Conservation (phyloP, 2,329 filamentous ascomycete genomes). For the Colletotrichum graminicola region DNA sequence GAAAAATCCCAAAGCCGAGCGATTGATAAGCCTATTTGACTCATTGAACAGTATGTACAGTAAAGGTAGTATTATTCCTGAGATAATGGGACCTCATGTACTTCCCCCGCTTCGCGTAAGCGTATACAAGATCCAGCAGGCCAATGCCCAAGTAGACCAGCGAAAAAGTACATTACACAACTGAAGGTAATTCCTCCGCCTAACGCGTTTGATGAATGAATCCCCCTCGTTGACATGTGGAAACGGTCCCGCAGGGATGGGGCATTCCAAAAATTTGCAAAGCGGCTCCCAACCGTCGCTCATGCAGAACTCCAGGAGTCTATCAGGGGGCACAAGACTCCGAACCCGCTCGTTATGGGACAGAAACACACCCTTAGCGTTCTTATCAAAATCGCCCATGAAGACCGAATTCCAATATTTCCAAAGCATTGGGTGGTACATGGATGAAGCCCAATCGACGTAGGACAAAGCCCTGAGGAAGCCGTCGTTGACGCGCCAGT, state of each 20-base stretch:
- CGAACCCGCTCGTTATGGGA: constrained; percentile 32
- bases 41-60: no score
- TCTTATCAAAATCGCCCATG: constrained; percentile 69
- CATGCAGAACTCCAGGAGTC: constrained; percentile 35
- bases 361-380: constrained; percentile 46
- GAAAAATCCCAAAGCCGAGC: no score
- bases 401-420: constrained; percentile 79
- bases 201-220: not conserved
- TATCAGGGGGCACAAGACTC: constrained; percentile 1
- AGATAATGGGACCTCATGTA: no score
- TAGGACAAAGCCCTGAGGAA: constrained; percentile 45
- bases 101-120: not conserved
- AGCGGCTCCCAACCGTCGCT: constrained; percentile 59
- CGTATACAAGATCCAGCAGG: not conserved
- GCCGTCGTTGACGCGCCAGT: constrained; percentile 46
- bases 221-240: constrained; percentile 49
- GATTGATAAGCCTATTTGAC: no score
- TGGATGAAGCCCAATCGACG: constrained; percentile 72
- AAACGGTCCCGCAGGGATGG: constrained; percentile 52
- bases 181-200: not conserved
- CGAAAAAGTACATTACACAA: constrained; percentile 15
- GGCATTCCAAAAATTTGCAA: constrained; percentile 55
- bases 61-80: no score
- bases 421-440: constrained; percentile 78
- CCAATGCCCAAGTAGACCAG: constrained; percentile 8